These are phyloP conservation scores for Syzygium aqueum DNA, from an alignment of 345 rosid species.

Conservation along the genomic window DNA sequence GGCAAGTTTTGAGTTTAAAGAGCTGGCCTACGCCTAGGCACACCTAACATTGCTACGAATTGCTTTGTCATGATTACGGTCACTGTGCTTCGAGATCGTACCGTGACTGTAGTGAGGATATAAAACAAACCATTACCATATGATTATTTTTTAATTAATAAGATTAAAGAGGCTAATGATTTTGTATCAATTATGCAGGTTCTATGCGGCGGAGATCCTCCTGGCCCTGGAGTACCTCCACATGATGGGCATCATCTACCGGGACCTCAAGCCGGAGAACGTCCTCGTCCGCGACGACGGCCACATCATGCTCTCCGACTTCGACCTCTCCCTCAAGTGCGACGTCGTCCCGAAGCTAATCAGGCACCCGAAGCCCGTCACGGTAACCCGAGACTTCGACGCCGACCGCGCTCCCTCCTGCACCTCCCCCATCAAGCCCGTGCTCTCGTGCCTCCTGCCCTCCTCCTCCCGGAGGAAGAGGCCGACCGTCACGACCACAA, in stretches of 20 bases:
- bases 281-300: conserved; percentile 66
- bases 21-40: neutral
- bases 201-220: conserved; percentile 64
- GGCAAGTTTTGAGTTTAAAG: neutral
- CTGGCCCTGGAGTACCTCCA: conserved; percentile 65
- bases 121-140: neutral
- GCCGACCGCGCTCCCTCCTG: conserved; percentile 54
- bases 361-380: neutral
- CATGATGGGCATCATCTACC: conserved; percentile 74
- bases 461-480: conserved; percentile 25
- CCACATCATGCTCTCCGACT: conserved; percentile 70
- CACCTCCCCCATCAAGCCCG: conserved; percentile 52
- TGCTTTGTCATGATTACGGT: neutral
- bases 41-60: neutral
- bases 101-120: neutral
- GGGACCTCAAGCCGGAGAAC: conserved; percentile 71
- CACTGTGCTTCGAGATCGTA: neutral
- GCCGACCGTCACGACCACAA: conserved; percentile 16
- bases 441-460: conserved; percentile 56
- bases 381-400: conserved; percentile 4
- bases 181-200: conserved; percentile 20
- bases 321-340: conserved; percentile 77
- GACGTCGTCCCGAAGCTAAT: conserved; percentile 74
- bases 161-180: neutral
- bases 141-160: neutral